These are phyloP conservation scores for Coprinellus aureogranulatus DNA, from an alignment of 768 basidiomycete genomes.

Conservation along the genomic window DNA sequence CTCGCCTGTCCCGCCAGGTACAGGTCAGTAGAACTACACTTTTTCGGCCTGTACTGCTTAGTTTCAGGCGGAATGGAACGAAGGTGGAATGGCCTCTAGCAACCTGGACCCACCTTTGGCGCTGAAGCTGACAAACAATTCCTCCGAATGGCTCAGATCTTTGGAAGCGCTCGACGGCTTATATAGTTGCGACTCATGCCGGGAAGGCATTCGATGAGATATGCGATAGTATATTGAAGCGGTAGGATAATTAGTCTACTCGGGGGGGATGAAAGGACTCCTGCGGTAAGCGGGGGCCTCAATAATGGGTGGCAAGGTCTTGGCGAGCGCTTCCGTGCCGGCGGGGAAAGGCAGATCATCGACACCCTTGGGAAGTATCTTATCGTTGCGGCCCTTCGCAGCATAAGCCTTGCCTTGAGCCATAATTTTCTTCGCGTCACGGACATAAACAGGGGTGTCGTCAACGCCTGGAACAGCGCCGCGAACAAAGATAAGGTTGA, in stretches of 20 bases:
- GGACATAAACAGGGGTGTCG: conserved; percentile 79
- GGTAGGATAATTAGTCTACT: conserved; percentile 33
- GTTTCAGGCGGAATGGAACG: not conserved
- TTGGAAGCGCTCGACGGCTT: not conserved
- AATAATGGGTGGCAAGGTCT: conserved; percentile 59
- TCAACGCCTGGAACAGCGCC: conserved; percentile 92
- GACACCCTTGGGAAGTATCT: conserved; percentile 79
- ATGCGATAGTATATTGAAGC: conserved; percentile 12
- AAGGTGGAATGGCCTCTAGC: not conserved
- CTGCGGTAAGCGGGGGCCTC: conserved; percentile 70
- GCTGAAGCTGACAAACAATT: not conserved
- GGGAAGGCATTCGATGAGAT: conserved; percentile 1
- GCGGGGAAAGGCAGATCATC: conserved; percentile 89
- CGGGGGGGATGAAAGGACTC: conserved; percentile 77
- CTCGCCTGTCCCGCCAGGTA: too few relatives aligned
- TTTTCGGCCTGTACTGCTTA: too few relatives aligned
- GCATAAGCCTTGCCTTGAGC: conserved; percentile 60
- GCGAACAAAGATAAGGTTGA: conserved; percentile 87
- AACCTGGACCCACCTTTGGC: too few relatives aligned
- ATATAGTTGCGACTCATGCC: not conserved
- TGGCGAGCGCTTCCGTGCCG: conserved; percentile 76
- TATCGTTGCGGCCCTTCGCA: conserved; percentile 69
- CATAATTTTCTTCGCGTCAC: conserved; percentile 89
- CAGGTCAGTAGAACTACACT: too few relatives aligned
- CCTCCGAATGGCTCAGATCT: not conserved